Evolutionary conservation across 805 yeast species (phyloP), one percentile per base, ranked within the genome.

Genomic region (Saccharomycopsis sp.): DNA sequence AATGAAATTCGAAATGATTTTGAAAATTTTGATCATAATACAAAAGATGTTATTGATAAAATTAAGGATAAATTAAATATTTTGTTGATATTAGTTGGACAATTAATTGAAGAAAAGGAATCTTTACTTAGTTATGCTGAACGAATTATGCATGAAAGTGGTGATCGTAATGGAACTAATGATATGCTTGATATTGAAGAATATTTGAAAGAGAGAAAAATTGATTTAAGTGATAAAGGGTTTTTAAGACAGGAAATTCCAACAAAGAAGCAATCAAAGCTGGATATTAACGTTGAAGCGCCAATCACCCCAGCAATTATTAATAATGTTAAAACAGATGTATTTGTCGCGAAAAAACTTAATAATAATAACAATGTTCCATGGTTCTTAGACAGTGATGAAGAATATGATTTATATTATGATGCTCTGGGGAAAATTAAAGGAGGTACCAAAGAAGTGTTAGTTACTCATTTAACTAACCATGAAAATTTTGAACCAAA

Each of bases 361-460:
- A 27, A 24, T 23, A 42, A 35, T 9, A 59, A 55, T 14, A 64
- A 56, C 20, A 75, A 76, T 49, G 60, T 68, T 1, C 87, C 88
- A 2, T 85, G 93, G 93, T 83, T 68, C 54, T 63, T 84, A 55
- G 81, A 77, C 45, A 74, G 81, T 3, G 88, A 81, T 52, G 79
- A 75, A 42, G 85, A 77, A 49, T 70, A 60, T 51, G 77, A 74
- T 47, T 54, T 70, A 41, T 66, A 79, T 21, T 79, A 77, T 54
- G 93, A 86, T 51, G 64, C 77, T 24, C 76, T 77, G 48, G 93
- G 89, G 1, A 71, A 71, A 43, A 72, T 88, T 29, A 83, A 81
- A 59, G 97, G 96, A 41, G 97, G 96, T 4, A 75, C 94, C 0
- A 72, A 77, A 37, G 79, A 74, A 36, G 94, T 95, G 0, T 65